phyloP scores from a whole-genome alignment of 2,329 filamentous ascomycete genomes.

The Penicillium carneum region DNA sequence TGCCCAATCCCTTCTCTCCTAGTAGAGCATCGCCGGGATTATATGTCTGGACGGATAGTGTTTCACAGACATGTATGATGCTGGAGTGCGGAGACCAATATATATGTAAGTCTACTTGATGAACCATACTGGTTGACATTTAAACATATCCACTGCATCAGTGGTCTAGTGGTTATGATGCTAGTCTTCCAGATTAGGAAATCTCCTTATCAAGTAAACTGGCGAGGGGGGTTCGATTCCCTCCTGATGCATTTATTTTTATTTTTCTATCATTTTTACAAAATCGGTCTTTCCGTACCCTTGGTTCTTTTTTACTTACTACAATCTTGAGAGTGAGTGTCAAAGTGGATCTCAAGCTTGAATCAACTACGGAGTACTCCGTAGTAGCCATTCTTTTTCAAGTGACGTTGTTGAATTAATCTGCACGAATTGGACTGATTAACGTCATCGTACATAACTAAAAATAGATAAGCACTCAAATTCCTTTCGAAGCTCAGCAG shows the following conservation, averaged over 20 bases:
- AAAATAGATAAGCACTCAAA: neutral
- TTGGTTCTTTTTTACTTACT: neutral
- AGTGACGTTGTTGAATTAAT: neutral
- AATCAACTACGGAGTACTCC: too few relatives aligned
- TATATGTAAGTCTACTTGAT: too few relatives aligned
- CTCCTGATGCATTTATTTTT: constrained; percentile 10
- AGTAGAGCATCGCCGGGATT: too few relatives aligned
- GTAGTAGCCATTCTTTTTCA: neutral
- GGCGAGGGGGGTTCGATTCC: constrained; percentile 12
- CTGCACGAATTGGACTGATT: neutral
- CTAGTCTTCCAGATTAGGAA: constrained; percentile 9
- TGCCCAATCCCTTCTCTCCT: too few relatives aligned
- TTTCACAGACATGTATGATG: too few relatives aligned
- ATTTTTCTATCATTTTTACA: neutral
- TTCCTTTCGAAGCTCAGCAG: neutral
- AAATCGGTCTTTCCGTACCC: too few relatives aligned
- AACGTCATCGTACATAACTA: constrained; percentile 5
- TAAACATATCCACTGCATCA: neutral
- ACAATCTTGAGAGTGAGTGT: too few relatives aligned
- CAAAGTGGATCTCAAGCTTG: neutral
- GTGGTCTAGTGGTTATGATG: constrained; percentile 13
- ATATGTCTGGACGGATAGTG: too few relatives aligned
- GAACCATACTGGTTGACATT: neutral
- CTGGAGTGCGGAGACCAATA: too few relatives aligned
- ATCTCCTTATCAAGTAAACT: constrained; percentile 1